phyloP scores from a whole-genome alignment of 805 yeast species.

The Saccharomyces paradoxus region DNA sequence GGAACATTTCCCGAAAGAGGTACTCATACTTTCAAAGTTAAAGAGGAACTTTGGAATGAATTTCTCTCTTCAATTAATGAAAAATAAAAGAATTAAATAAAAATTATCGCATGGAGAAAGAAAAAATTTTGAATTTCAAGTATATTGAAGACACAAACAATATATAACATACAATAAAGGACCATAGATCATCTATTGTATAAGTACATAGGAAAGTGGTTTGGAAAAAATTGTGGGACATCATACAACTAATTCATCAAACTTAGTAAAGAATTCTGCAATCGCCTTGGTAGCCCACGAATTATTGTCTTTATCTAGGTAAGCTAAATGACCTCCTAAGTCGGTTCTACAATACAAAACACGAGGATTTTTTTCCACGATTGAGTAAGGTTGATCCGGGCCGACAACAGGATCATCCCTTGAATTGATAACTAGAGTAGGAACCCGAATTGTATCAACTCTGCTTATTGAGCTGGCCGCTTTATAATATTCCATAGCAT shows the following conservation, averaged over 20 bases:
- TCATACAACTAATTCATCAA: conserved; percentile 24
- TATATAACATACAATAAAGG: neutral
- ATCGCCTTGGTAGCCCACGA: conserved; percentile 43
- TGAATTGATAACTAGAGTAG: conserved; percentile 50
- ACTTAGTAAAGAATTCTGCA: conserved; percentile 33
- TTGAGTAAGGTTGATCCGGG: conserved; percentile 42
- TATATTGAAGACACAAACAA: conserved; percentile 8
- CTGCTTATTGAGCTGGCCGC: conserved; percentile 57
- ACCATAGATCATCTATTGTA: neutral
- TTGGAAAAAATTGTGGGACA: neutral
- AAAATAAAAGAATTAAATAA: neutral
- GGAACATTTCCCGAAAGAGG: conserved; percentile 52
- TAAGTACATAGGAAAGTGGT: neutral
- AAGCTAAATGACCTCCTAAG: conserved; percentile 68
- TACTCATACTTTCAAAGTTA: conserved; percentile 60
- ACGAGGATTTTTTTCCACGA: conserved; percentile 49
- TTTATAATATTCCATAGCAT: conserved; percentile 54
- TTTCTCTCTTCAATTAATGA: conserved; percentile 21
- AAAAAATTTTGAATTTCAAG: neutral
- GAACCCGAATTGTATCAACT: conserved; percentile 50
- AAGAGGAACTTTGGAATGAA: conserved; percentile 48
- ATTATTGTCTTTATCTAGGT: conserved; percentile 35
- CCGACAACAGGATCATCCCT: conserved; percentile 54
- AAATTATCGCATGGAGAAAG: neutral
- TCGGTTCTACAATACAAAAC: conserved; percentile 49